A percentile compares a stretch with the other conserved stretches of the same genome.
phyloP scores from a whole-genome alignment of 805 yeast species.

The Spathaspora sp. region DNA sequence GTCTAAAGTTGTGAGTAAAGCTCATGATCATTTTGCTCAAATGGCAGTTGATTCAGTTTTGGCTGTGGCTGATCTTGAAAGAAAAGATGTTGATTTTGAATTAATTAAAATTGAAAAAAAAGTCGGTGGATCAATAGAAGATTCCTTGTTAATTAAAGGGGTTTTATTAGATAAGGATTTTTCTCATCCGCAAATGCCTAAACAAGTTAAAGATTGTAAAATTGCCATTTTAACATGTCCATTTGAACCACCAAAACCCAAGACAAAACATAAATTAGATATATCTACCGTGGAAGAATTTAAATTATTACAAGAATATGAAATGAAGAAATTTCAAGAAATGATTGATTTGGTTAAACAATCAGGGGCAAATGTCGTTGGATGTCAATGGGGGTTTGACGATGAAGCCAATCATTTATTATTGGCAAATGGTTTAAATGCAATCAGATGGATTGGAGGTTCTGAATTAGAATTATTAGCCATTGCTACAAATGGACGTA shows the following conservation, averaged over 20 bases:
- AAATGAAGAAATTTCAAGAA: conserved; percentile 82
- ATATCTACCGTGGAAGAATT: conserved; percentile 93
- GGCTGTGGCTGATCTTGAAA: conserved; percentile 84
- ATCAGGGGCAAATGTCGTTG: conserved; percentile 92
- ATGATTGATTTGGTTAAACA: conserved; percentile 86
- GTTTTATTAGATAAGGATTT: conserved; percentile 94
- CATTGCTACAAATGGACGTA: conserved; percentile 95
- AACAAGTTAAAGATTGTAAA: conserved; percentile 69
- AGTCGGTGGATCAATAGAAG: conserved; percentile 90
- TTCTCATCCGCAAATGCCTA: conserved; percentile 98
- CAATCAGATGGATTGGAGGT: conserved; percentile 99
- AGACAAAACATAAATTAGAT: conserved; percentile 95
- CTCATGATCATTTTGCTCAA: conserved; percentile 88
- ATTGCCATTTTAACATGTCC: conserved; percentile 97
- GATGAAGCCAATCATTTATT: conserved; percentile 96
- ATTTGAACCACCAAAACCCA: conserved; percentile 99
- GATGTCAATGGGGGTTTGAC: conserved; percentile 99
- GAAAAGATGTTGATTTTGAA: conserved; percentile 96
- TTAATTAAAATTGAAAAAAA: conserved; percentile 92
- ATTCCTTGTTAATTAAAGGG: conserved; percentile 82
- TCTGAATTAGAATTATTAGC: conserved; percentile 94
- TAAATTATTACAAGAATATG: conserved; percentile 84
- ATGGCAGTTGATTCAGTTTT: conserved; percentile 97
- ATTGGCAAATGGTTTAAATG: conserved; percentile 84
- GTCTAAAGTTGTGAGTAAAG: conserved; percentile 90